Conservation (phyloP, 1,284 basidiomycete genomes). For the Papiliotrema nemorosa region DNA sequence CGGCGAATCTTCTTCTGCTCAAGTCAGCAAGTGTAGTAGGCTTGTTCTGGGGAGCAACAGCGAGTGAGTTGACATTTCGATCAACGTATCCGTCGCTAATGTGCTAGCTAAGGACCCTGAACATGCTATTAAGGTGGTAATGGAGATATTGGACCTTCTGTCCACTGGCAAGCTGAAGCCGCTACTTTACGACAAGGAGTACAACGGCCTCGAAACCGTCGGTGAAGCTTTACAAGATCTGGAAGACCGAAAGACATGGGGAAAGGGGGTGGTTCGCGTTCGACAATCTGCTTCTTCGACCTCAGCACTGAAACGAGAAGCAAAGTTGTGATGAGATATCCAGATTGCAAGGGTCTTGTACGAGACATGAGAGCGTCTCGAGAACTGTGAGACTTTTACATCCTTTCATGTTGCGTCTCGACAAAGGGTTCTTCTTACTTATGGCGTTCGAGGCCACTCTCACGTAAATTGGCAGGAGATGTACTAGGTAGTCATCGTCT, state of each 20-base stretch:
- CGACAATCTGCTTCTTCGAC: slow-evolving; percentile 28
- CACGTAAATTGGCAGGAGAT: no score
- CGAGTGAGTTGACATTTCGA: slow-evolving; percentile 52
- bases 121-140: slow-evolving; percentile 68
- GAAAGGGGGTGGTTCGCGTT: slow-evolving; percentile 75
- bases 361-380: no score
- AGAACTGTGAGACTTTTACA: no score
- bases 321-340: not conserved
- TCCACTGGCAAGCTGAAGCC: slow-evolving; percentile 65
- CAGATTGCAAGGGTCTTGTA: not conserved
- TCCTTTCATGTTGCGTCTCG: no score
- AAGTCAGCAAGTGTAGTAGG: slow-evolving; percentile 68
- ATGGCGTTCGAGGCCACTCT: no score
- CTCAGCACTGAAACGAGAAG: slow-evolving; percentile 5
- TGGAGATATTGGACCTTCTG: slow-evolving; percentile 69
- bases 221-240: slow-evolving; percentile 54
- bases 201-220: slow-evolving; percentile 67
- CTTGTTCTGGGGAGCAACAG: slow-evolving; percentile 80
- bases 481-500: no score
- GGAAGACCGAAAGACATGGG: slow-evolving; percentile 82
- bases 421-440: no score
- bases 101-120: slow-evolving; percentile 63
- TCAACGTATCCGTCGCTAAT: not conserved
- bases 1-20: slow-evolving; percentile 86
- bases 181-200: slow-evolving; percentile 68